Conservation (phyloP, 2,329 filamentous ascomycete species). For the Fusarium pseudonygamai region DNA sequence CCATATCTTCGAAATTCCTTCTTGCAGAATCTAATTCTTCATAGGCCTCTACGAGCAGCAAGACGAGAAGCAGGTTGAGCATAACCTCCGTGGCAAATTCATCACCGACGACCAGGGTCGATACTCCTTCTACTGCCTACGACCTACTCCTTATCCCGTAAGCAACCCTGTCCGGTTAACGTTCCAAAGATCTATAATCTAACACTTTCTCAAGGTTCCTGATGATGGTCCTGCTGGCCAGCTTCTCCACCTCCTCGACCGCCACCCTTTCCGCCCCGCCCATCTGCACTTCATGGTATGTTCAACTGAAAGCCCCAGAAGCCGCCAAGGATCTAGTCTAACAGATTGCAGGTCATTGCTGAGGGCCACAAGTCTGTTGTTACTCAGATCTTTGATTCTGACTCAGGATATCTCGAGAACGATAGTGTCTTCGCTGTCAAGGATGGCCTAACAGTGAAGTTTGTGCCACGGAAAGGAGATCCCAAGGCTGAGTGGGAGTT, state of each 20-base stretch:
- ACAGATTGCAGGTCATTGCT: constrained; percentile 50
- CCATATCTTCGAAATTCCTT: rapidly evolving
- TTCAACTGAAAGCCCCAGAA: rapidly evolving
- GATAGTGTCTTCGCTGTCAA: constrained; percentile 39
- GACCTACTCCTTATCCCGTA: constrained; percentile 66
- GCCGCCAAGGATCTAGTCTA: background rate
- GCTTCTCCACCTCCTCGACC: constrained; percentile 63
- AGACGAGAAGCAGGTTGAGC: constrained; percentile 73
- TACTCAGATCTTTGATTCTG: constrained; percentile 68
- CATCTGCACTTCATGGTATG: constrained; percentile 68
- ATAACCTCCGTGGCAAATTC: constrained; percentile 79
- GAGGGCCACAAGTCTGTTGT: constrained; percentile 74
- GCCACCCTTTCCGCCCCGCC: constrained; percentile 65
- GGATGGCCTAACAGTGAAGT: constrained; percentile 35
- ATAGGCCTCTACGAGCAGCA: constrained; percentile 74
- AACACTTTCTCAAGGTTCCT: constrained; percentile 43
- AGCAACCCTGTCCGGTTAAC: constrained; percentile 12
- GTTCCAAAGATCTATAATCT: background rate
- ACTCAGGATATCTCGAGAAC: constrained; percentile 34
- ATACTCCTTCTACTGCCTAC: constrained; percentile 70
- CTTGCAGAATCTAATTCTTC: background rate
- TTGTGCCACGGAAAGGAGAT: constrained; percentile 35
- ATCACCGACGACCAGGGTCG: constrained; percentile 71
- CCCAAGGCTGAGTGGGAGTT: constrained; percentile 32
- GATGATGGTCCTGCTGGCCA: constrained; percentile 63